phyloP scores from a whole-genome alignment of 768 basidiomycete species.

The Boletus patriciae region DNA sequence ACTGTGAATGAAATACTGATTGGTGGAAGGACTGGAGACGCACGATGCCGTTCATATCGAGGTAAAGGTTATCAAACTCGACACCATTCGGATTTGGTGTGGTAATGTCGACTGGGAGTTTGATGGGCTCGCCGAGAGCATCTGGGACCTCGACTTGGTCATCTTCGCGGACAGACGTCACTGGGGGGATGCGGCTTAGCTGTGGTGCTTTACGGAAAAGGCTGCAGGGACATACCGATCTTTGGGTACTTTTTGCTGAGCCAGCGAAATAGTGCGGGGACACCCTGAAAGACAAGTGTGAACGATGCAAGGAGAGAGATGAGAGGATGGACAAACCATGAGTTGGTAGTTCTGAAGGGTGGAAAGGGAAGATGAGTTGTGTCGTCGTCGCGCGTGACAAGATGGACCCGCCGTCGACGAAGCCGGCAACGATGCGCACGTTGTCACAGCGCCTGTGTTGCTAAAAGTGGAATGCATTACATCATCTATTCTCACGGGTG shows the following conservation, averaged over 20 bases:
- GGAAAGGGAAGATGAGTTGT: neutral
- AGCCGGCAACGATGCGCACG: neutral
- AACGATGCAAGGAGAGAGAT: neutral
- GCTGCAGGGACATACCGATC: constrained; percentile 61
- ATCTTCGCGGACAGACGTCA: constrained; percentile 80
- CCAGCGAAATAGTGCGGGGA: constrained; percentile 98
- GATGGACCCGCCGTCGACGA: neutral
- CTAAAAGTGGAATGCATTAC: constrained; percentile 18
- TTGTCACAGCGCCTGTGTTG: neutral
- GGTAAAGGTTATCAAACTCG: constrained; percentile 95
- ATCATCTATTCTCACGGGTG: constrained; percentile 19
- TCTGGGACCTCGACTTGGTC: constrained; percentile 70
- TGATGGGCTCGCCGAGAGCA: constrained; percentile 63
- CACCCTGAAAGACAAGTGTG: constrained; percentile 62
- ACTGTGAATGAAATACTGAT: neutral
- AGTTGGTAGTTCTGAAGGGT: neutral
- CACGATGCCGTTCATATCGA: constrained; percentile 99
- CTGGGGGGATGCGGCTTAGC: constrained; percentile 36
- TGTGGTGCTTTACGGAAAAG: neutral
- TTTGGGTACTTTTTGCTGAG: constrained; percentile 98
- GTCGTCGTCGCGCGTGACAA: neutral
- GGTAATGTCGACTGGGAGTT: constrained; percentile 77
- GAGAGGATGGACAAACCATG: constrained; percentile 21
- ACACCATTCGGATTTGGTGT: constrained; percentile 89
- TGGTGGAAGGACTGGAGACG: constrained; percentile 21